Evolutionary conservation across 495 filamentous ascomycete genomes (phyloP), one percentile per base, ranked within the genome.

Genomic region (Terfezia claveryi): DNA sequence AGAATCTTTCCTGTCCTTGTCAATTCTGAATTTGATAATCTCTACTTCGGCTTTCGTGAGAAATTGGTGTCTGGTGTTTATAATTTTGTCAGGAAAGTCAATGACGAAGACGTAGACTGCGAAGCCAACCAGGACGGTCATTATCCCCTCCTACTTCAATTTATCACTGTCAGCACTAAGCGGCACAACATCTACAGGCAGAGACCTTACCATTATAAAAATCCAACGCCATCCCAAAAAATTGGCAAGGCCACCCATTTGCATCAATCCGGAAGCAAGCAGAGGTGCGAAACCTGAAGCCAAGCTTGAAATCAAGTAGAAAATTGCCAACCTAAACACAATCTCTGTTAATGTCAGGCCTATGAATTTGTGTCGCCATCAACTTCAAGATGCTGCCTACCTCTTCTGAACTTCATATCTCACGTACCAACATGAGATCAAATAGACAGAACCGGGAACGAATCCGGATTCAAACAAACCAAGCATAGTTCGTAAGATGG

Each of bases 181-280:
- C 2, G 20, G 20, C 2, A 20, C 8, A 4, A 14, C 41, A 46
- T 14, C 41, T 46, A 46, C 14, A 14, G 3, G 14, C 4, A 46
- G 41, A 46, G 37, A 54, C 36, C 61, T 11, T 44, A 62, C 72
- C n/a, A 82, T 68, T 54, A 83, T 80, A 63, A 82, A 81, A 54
- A 87, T 85, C 82, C 82, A 87, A 38, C 79, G 74, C 82, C 82
- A 85, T 32, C 81, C 82, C 23, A 71, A 69, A 23, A 80, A 67
- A 0, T 76, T 75, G 0, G 68, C 77, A 5, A 81, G 63, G 4
- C 81, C 82, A 36, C 82, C 71, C 78, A 86, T 82, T 61, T 82
- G 74, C 23, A 76, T 75, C 49, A 84, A 80, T 1, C 66, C 80
- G 57, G 71, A 84, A 5, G 83, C 82, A 0, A 87, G 67, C 41